Base-by-base conservation (phyloP, 805 yeast genomes). In the Sugiyamaella valdiviana region DNA sequence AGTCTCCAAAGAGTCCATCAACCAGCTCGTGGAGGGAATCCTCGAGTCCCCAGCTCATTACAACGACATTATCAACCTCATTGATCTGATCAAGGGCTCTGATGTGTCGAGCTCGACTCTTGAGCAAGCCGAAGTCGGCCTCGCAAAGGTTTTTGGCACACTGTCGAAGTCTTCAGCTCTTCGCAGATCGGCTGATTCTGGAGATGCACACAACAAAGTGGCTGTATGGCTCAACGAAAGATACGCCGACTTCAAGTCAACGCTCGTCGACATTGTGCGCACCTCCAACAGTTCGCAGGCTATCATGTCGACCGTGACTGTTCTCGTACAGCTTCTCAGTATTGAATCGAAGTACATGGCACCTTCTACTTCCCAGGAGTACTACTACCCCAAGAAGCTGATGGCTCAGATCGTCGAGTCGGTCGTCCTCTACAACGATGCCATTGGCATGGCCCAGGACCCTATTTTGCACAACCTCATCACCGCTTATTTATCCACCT, bases 371-470 rank as follows among this genome's bases (percentile, higher is more conserved):
- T 69, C 71, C 45, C 80, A 83, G 50, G 32, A 26, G 9, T 75
- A 79, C 44, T 80, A 69, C 58, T 87, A 86, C 63, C 85, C 95
- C 6, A 76, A 68, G 65, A 41, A 69, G 77, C 9, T 80, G 72
- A 60, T 75, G 65, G 51, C 62, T 62, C 24, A 65, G 77, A 39
- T 66, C 76, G 37, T 41, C 61, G 37, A 60, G 75, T 2, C 54
- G 76, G 10, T 76, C 44, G 87, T 83, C 60, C 85, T 85, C 58
- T 58, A 72, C 23, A 79, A 74, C 19, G 69, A 68, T 22, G 80
- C 76, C 51, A 82, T 82, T 59, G 58, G 32, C 10, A 26, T 7
- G 5, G 32, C 32, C 60, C 24, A 72, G 73, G 56, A 24, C 12
- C 14, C 26, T 14, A 35, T 45, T 6, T 14, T 26, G 3, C 44